A percentile compares a stretch with the other conserved stretches of the same genome.
These are phyloP conservation scores for Dryadomyces quercus-mongolicae DNA, from an alignment of 2,329 filamentous ascomycete species.

Conservation along the genomic window DNA sequence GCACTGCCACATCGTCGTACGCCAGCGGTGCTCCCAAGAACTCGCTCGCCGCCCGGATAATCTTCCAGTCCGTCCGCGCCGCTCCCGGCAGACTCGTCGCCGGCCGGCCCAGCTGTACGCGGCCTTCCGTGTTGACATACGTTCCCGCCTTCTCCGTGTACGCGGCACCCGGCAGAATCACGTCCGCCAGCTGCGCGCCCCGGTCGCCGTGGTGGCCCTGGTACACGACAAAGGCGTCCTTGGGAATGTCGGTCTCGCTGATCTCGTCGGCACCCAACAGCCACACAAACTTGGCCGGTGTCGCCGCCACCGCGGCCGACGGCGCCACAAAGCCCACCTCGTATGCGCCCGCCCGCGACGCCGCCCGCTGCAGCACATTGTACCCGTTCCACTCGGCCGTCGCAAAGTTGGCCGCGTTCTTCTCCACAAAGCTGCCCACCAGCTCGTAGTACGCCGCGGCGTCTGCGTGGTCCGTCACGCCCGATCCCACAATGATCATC, in stretches of 20 bases:
- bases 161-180: constrained; percentile 84
- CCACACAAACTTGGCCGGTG: constrained; percentile 91
- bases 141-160: constrained; percentile 97
- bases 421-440: constrained; percentile 82
- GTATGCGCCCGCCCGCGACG: constrained; percentile 84
- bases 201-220: constrained; percentile 96
- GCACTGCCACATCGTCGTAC: constrained; percentile 82
- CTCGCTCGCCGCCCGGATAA: constrained; percentile 83
- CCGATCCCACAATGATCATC: constrained; percentile 94
- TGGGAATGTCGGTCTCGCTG: constrained; percentile 72
- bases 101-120: constrained; percentile 84
- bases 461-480: constrained; percentile 80
- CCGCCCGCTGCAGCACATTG: constrained; percentile 89
- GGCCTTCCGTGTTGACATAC: constrained; percentile 95
- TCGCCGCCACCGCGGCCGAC: constrained; percentile 68
- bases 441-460: constrained; percentile 89
- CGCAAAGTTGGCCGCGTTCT: constrained; percentile 78
- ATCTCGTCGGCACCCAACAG: constrained; percentile 93
- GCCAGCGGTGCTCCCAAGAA: constrained; percentile 79
- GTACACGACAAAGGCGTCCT: constrained; percentile 93
- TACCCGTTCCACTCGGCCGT: constrained; percentile 94
- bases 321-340: constrained; percentile 91
- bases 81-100: constrained; percentile 84
- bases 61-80: constrained; percentile 96
- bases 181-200: constrained; percentile 83